These are phyloP conservation scores for Penicillium antarcticum DNA, from an alignment of 495 filamentous ascomycete genomes.

Conservation along the genomic window DNA sequence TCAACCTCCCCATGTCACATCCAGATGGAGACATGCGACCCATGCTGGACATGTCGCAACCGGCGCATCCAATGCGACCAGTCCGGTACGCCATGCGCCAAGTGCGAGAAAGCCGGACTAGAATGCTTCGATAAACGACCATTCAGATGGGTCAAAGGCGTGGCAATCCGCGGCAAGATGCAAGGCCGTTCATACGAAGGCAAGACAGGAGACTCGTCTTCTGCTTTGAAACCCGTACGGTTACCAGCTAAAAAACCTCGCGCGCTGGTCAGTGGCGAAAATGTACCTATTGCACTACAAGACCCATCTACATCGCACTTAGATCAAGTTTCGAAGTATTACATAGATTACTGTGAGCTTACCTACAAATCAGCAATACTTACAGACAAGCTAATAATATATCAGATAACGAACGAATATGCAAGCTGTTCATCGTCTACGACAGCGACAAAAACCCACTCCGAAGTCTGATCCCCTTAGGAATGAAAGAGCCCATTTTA, in stretches of 20 bases:
- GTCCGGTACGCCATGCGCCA: slow-evolving; percentile 27
- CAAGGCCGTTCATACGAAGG: slow-evolving; percentile 15
- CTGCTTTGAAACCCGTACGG: not conserved
- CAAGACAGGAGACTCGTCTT: slow-evolving; percentile 1
- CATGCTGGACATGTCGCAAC: slow-evolving; percentile 51
- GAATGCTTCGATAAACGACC: slow-evolving; percentile 51
- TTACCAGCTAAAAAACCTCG: no score
- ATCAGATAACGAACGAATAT: slow-evolving; percentile 49
- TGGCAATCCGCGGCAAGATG: slow-evolving; percentile 44
- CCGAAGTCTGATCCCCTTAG: slow-evolving; percentile 47
- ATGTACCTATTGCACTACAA: slow-evolving; percentile 14
- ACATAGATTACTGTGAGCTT: slow-evolving; percentile 49
- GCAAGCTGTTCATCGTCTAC: slow-evolving; percentile 52
- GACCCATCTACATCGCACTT: slow-evolving; percentile 38
- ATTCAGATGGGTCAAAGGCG: slow-evolving; percentile 42
- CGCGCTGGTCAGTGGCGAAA: not conserved
- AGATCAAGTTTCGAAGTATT: slow-evolving; percentile 34
- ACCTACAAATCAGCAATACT: no score
- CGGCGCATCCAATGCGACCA: slow-evolving; percentile 54
- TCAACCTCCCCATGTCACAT: no score
- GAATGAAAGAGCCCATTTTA: slow-evolving; percentile 44
- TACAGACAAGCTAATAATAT: not conserved
- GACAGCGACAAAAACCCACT: slow-evolving; percentile 55
- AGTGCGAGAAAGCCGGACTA: slow-evolving; percentile 44
- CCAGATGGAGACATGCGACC: not conserved